Percentiles rank a stretch among this genome's conserved stretches.
Evolutionary conservation across 2,329 filamentous ascomycete species (phyloP).

Genomic region (Cladophialophora carrionii): DNA sequence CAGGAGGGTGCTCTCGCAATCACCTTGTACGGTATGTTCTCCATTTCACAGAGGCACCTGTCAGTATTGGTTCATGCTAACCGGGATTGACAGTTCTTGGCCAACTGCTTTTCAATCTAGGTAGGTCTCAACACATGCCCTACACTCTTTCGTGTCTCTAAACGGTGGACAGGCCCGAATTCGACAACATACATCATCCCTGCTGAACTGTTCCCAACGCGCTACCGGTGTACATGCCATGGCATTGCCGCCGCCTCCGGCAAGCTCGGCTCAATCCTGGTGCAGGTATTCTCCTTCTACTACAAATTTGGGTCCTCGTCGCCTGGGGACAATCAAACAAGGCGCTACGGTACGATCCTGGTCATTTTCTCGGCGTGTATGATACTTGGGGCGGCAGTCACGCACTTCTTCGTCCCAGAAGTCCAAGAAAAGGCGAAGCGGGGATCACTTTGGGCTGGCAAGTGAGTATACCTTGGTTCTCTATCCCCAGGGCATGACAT

Average conservation of each 20-base stretch:
- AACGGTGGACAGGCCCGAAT: conserved; percentile 39
- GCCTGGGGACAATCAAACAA: conserved; percentile 42
- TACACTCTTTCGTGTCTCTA: not conserved
- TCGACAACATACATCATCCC: conserved; percentile 54
- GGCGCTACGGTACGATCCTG: conserved; percentile 47
- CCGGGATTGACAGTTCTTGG: conserved; percentile 43
- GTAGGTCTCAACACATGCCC: conserved; percentile 18
- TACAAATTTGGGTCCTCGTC: conserved; percentile 46
- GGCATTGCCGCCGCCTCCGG: conserved; percentile 59
- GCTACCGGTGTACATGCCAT: conserved; percentile 58
- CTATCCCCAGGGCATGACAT: not conserved
- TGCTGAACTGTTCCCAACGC: conserved; percentile 61
- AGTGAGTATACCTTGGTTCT: not conserved
- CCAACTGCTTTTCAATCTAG: conserved; percentile 55
- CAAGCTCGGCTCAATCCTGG: conserved; percentile 56
- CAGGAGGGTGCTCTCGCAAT: conserved; percentile 45
- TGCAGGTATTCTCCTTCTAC: conserved; percentile 48
- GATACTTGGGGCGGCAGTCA: conserved; percentile 47
- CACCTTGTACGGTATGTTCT: conserved; percentile 42
- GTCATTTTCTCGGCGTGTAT: conserved; percentile 50
- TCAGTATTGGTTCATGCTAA: not conserved
- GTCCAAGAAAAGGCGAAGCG: conserved; percentile 41
- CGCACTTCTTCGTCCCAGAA: conserved; percentile 49
- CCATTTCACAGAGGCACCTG: not conserved
- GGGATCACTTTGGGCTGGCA: conserved; percentile 42